Evolutionary conservation across 1,139 yeast species (phyloP), one percentile per base, ranked within the genome.

Genomic region (Protomyces macrosporus): DNA sequence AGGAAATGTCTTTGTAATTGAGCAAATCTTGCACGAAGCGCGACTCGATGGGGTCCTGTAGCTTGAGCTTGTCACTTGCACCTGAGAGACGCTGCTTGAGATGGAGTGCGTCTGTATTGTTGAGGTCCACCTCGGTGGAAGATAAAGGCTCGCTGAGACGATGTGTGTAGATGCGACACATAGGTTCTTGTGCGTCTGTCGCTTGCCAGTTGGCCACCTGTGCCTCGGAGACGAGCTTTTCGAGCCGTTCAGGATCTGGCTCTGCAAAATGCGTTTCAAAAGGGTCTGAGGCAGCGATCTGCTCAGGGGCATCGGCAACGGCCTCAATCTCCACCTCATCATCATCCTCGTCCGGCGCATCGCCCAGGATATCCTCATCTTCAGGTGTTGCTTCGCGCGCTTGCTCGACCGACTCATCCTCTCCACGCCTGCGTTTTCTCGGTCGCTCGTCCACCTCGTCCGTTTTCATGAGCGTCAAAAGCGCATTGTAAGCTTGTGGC

Each of bases 221-320:
- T n/a, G 52, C 48, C 9, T 14, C 32, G 7, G 53, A n/a, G 12
- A 51, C 54, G 12, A 51, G 37, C n/a, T 14, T 12, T 12, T 78
- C 78, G 4, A 85, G 73, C 42, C 72, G 72, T 0, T 73, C 72
- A 23, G 78, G 81, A 23, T 85, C 83, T 0, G 82, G 78, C 36
- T 77, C 75, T 61, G 86, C 87, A 73, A 87, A 91, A 72, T 91
- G 98, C 34, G 76, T 72, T 67, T 88, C 90, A 70, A 87, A 90
- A 0, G 96, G 89, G 55, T 80, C 83, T 16, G 74, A 75, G 6
- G 70, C 72, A 23, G 72, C 73, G 7, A 69, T 70, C 6, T 72
- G 76, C n/a, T 71, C 71, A 33, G 75, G 79, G 55, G 76, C 78
- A 6, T 74, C 75, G n/a, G 73, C 79, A 75, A 3, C 69, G 72